A percentile compares a stretch with the other conserved stretches of the same genome.
These are phyloP conservation scores for Rhodamnia rubescens DNA, from an alignment of 345 rosid species.

Conservation along the genomic window DNA sequence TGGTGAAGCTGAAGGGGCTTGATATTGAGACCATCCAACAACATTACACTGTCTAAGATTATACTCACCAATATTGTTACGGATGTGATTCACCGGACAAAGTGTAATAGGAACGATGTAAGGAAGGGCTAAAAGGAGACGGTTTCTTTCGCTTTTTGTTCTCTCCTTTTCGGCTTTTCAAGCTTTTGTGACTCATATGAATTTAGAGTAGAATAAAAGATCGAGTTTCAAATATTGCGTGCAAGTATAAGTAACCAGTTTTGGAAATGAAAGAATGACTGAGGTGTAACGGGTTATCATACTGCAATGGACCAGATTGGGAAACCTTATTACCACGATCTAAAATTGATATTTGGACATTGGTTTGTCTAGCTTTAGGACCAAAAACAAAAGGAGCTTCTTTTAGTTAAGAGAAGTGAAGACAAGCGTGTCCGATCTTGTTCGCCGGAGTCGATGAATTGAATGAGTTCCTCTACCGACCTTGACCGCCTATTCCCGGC, in stretches of 20 bases:
- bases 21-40: slow-evolving; percentile 69
- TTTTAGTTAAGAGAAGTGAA: neutral
- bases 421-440: neutral
- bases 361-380: neutral
- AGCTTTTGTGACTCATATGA: neutral
- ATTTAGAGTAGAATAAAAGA: neutral
- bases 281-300: neutral
- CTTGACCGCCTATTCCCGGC: neutral
- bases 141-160: neutral
- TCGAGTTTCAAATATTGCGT: neutral
- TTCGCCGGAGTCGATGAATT: neutral
- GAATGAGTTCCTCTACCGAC: neutral
- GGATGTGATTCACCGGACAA: neutral
- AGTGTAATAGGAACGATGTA: neutral
- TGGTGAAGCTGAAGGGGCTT: slow-evolving; percentile 59
- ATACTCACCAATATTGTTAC: neutral
- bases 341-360: neutral
- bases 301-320: neutral
- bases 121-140: neutral
- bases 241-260: neutral
- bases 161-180: neutral
- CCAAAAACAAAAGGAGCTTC: neutral
- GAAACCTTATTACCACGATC: neutral
- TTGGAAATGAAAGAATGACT: neutral
- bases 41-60: slow-evolving; percentile 41